Conservation (phyloP, 257 asterid genomes). For the Ocimum tenuiflorum region DNA sequence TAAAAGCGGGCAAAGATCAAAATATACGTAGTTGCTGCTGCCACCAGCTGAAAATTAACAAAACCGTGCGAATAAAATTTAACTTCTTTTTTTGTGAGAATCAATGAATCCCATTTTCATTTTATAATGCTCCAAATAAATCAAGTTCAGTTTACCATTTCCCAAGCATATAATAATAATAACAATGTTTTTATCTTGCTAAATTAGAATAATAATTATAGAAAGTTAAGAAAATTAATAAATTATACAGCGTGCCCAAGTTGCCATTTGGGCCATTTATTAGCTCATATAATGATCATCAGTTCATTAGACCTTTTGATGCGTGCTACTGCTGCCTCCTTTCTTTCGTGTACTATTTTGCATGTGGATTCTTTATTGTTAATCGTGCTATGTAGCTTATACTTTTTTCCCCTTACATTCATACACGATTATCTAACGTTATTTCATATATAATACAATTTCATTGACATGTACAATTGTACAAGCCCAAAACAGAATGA, state of each 20-base stretch:
- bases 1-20: background rate
- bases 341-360: background rate
- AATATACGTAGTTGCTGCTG: constrained; percentile 33
- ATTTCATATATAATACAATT: no score
- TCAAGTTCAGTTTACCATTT: background rate
- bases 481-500: background rate
- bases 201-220: no score
- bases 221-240: no score
- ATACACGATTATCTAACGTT: background rate
- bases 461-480: background rate
- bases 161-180: no score
- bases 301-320: background rate
- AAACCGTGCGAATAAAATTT: no score
- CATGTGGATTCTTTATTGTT: background rate
- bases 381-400: background rate
- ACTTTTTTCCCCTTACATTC: background rate
- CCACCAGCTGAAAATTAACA: constrained; percentile 58
- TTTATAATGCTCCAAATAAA: background rate
- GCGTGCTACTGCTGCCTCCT: background rate
- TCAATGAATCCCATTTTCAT: background rate
- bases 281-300: background rate
- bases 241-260: background rate
- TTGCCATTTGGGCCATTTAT: background rate
- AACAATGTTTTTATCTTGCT: no score
- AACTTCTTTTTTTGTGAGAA: background rate